phyloP scores from a whole-genome alignment of 2,329 filamentous ascomycete species.

The Xylaria sp. region DNA sequence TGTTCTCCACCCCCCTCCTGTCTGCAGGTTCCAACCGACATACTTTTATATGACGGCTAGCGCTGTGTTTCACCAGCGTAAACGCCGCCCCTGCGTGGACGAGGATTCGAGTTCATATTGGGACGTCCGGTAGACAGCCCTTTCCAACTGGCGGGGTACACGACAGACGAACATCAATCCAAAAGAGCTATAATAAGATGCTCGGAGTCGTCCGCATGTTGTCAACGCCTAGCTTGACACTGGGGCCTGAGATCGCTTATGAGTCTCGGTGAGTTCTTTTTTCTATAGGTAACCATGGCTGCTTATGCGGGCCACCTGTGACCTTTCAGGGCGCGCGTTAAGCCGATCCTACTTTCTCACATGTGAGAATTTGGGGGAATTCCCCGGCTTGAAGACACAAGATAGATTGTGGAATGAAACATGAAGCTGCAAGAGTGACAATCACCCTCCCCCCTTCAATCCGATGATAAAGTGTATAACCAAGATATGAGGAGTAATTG shows the following conservation, averaged over 20 bases:
- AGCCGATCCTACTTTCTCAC: neutral
- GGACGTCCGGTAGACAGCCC: conserved; percentile 1
- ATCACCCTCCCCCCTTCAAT: neutral
- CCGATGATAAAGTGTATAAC: conserved; percentile 2
- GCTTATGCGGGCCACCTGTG: neutral
- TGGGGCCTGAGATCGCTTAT: neutral
- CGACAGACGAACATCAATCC: conserved; percentile 1
- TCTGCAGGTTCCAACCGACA: conserved; percentile 15
- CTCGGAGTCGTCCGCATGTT: conserved; percentile 3
- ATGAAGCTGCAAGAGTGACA: neutral
- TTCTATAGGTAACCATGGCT: neutral
- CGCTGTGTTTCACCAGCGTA: conserved; percentile 1
- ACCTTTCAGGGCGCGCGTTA: neutral
- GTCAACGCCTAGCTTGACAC: neutral
- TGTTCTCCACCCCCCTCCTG: conserved; percentile 16
- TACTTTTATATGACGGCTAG: neutral
- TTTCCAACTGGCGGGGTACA: conserved; percentile 10
- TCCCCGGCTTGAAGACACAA: neutral
- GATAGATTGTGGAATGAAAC: too few relatives aligned
- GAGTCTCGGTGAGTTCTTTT: neutral
- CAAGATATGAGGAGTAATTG: conserved; percentile 8
- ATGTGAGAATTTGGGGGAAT: neutral
- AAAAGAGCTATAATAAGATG: conserved; percentile 1
- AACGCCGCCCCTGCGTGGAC: neutral
- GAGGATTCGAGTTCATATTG: neutral